Conservation (phyloP, 352 stramenopile genomes). For the Globisporangium nodosum region DNA sequence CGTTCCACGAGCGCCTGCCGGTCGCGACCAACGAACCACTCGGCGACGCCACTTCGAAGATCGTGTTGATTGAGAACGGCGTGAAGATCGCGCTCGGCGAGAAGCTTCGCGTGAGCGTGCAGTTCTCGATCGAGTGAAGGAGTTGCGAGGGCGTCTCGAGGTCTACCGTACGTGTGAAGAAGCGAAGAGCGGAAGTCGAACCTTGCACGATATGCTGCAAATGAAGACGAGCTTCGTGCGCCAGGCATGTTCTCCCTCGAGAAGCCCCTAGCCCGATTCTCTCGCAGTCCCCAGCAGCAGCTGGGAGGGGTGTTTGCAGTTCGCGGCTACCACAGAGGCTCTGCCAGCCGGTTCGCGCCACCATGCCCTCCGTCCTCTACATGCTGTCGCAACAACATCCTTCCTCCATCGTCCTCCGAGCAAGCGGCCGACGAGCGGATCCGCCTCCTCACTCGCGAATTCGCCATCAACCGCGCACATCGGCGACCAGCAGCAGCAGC, state of each 20-base stretch:
- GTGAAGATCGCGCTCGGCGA: constrained; percentile 28
- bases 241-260: background rate
- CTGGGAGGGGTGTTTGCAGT: background rate
- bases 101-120: constrained; percentile 39
- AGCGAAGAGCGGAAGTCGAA: no score
- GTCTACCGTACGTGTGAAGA: background rate
- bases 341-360: background rate
- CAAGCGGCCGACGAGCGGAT: background rate
- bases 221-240: background rate
- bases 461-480: background rate
- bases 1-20: constrained; percentile 25
- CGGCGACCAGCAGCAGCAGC: background rate
- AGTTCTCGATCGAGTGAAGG: constrained; percentile 20
- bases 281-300: background rate
- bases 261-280: background rate
- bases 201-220: background rate
- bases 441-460: background rate
- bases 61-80: constrained; percentile 29
- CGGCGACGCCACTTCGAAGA: background rate
- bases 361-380: background rate
- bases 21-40: background rate
- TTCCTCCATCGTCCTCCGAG: background rate
- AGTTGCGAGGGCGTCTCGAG: background rate
- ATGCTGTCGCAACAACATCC: no score
- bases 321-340: background rate